Evolutionary conservation across 2,329 filamentous ascomycete genomes (phyloP), one percentile per base, ranked within the genome.

Genomic region (Curvularia sp.): DNA sequence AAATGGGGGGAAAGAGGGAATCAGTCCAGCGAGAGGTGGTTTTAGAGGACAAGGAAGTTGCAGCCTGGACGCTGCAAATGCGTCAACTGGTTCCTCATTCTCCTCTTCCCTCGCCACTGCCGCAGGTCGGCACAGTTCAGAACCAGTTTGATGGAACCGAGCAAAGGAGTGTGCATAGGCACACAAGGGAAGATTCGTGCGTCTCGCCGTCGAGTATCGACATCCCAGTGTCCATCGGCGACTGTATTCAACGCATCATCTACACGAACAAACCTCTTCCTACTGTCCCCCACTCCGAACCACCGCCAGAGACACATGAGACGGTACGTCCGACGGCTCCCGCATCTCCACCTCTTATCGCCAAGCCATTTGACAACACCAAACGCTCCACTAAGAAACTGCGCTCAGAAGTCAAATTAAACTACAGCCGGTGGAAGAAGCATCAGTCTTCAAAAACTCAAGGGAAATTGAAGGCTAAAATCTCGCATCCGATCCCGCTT

Each of bases 401-500:
- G 20, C 18, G 2, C 24, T 2, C 39, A 3, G 44, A 53, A 28
- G 51, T 43, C 43, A 39, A 46, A 42, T 20, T 30, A 12, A n/a
- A 9, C 10, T 30, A 49, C 26, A 20, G 46, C 5, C 50, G 55
- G 56, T 62, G 55, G 59, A 61, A 51, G 42, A 60, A 51, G 30
- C 22, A 49, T 43, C 46, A 28, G 31, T 35, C 52, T 2, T 35
- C 47, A 49, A 58, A 58, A 44, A 41, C 50, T 5, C 55, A 55
- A 20, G 35, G 30, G 4, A 31, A 47, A 1, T 48, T 71, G 5
- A 74, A 74, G 49, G 49, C 63, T 2, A 64, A 65, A 12, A 74
- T 75, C 15, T 72, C 70, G 6, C 49, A 46, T 4, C 68, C 68
- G 1, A 38, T 53, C 1, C 68, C 67, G 3, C 56, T 70, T 13